Evolutionary conservation across 1,284 basidiomycete genomes (phyloP).

Genomic region (Phylloporus sp.): DNA sequence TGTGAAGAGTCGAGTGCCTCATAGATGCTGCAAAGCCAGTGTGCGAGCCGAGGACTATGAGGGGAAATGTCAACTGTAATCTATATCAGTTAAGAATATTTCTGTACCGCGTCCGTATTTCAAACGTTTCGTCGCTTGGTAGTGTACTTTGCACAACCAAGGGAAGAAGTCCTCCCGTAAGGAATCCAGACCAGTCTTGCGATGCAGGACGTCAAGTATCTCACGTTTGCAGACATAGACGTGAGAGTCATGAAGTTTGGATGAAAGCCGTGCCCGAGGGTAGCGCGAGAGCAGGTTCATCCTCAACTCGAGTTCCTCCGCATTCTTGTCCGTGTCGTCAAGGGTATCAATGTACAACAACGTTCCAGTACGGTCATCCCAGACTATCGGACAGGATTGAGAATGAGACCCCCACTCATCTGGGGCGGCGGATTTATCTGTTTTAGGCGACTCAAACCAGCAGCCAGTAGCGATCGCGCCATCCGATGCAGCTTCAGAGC

Average conservation of each 20-base stretch:
- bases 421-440: slow-evolving; percentile 62
- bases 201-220: slow-evolving; percentile 76
- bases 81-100: background rate
- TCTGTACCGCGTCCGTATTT: slow-evolving; percentile 65
- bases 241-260: slow-evolving; percentile 83
- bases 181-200: slow-evolving; percentile 77
- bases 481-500: slow-evolving; percentile 70
- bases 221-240: slow-evolving; percentile 86
- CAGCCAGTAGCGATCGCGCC: slow-evolving; percentile 79
- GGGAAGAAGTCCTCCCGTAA: slow-evolving; percentile 89
- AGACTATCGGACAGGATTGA: slow-evolving; percentile 62
- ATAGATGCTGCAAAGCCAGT: slow-evolving; percentile 49
- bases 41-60: slow-evolving; percentile 32
- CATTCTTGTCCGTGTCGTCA: slow-evolving; percentile 71
- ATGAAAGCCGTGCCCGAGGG: slow-evolving; percentile 76
- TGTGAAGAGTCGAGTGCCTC: slow-evolving; percentile 64
- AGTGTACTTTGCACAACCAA: slow-evolving; percentile 87
- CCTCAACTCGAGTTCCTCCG: slow-evolving; percentile 75
- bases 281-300: slow-evolving; percentile 80
- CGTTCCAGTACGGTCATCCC: slow-evolving; percentile 70
- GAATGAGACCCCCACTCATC: slow-evolving; percentile 71
- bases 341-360: slow-evolving; percentile 76
- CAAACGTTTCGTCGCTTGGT: slow-evolving; percentile 64
- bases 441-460: slow-evolving; percentile 69
- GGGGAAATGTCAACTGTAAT: background rate